These are phyloP conservation scores for Cladosporium colombiae DNA, from an alignment of 2,329 filamentous ascomycete genomes.

Conservation along the genomic window DNA sequence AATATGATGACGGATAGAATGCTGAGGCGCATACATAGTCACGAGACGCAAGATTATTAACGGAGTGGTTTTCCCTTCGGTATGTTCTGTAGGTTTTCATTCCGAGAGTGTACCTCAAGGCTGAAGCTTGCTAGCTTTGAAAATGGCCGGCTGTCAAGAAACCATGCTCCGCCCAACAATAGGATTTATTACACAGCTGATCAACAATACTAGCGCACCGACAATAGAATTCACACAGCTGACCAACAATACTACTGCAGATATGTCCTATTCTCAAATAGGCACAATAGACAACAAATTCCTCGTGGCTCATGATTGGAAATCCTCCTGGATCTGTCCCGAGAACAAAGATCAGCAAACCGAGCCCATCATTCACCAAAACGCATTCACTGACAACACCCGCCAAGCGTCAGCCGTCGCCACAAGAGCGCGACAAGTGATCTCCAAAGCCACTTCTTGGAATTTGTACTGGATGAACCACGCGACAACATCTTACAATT, in stretches of 20 bases:
- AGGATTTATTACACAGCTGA: background rate
- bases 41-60: background rate
- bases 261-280: background rate
- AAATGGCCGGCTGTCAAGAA: background rate
- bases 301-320: background rate
- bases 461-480: background rate
- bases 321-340: background rate
- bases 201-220: too few relatives aligned
- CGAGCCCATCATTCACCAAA: background rate
- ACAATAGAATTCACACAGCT: background rate
- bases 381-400: background rate
- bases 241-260: background rate
- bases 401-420: background rate
- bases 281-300: background rate
- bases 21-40: background rate
- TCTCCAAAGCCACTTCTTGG: background rate
- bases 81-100: background rate
- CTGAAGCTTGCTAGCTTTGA: background rate
- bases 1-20: background rate
- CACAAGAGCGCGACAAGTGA: background rate
- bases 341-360: background rate
- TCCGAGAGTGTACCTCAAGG: background rate
- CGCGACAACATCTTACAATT: background rate
- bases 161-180: background rate
- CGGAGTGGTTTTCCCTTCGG: background rate